Conservation (phyloP, 768 basidiomycete species). For the Tremella yokohamensis region DNA sequence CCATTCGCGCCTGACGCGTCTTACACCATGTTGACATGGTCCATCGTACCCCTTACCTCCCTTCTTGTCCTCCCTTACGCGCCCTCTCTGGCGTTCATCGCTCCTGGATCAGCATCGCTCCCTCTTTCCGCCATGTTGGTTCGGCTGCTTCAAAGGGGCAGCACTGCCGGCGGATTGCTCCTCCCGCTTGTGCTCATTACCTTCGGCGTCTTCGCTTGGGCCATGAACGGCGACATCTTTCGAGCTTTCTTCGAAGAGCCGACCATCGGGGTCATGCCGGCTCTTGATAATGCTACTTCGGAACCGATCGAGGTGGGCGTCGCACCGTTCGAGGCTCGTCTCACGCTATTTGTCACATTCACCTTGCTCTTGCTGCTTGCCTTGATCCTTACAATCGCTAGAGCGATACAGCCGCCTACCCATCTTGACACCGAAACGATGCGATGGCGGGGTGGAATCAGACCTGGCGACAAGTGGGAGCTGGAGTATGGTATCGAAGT, state of each 20-base stretch:
- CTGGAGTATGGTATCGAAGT: slow-evolving; percentile 19
- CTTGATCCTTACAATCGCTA: slow-evolving; percentile 15
- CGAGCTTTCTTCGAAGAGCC: slow-evolving; percentile 18
- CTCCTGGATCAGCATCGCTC: slow-evolving; percentile 4
- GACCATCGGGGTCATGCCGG: background rate
- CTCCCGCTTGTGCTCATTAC: slow-evolving; percentile 24
- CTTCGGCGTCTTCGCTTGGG: slow-evolving; percentile 25
- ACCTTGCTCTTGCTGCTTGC: slow-evolving; percentile 20
- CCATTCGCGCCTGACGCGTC: slow-evolving; percentile 1
- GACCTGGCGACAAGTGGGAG: slow-evolving; percentile 26
- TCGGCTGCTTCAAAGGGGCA: slow-evolving; percentile 7
- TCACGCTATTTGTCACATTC: slow-evolving; percentile 26
- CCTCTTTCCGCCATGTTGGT: slow-evolving; percentile 23
- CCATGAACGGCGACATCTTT: slow-evolving; percentile 40
- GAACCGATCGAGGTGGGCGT: slow-evolving; percentile 21
- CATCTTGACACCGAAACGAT: background rate
- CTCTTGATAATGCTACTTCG: background rate
- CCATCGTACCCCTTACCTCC: slow-evolving; percentile 29
- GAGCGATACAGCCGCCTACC: slow-evolving; percentile 5
- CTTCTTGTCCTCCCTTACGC: slow-evolving; percentile 21
- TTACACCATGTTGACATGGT: slow-evolving; percentile 20
- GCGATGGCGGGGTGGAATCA: slow-evolving; percentile 23
- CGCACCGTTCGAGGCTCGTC: slow-evolving; percentile 32
- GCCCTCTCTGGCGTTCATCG: slow-evolving; percentile 24
- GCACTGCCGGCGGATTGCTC: slow-evolving; percentile 17